A percentile compares a stretch with the other conserved stretches of the same genome.
phyloP scores from a whole-genome alignment of 805 yeast species.

The Dipodascopsis uninucleata region DNA sequence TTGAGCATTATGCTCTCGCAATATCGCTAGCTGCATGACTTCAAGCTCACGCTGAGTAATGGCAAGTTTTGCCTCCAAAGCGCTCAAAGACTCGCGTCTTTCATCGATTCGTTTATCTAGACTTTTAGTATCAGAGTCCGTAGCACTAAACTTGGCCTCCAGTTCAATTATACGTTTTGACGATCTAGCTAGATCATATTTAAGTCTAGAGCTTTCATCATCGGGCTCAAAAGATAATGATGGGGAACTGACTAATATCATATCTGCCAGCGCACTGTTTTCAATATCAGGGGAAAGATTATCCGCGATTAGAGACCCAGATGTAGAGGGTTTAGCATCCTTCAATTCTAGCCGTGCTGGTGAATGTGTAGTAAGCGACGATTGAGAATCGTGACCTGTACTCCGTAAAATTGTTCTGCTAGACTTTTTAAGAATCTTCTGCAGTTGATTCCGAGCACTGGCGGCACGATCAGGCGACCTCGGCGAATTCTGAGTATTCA shows the following conservation, averaged over 20 bases:
- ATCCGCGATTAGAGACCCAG: too few species aligned
- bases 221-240: not conserved
- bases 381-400: too few species aligned
- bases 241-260: too few species aligned
- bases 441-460: constrained; percentile 16
- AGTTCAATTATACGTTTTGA: constrained; percentile 21
- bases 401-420: constrained; percentile 15
- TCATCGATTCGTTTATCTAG: constrained; percentile 22
- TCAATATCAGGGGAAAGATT: too few species aligned
- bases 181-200: constrained; percentile 13
- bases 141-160: constrained; percentile 11
- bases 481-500: constrained; percentile 7
- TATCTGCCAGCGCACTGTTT: too few species aligned
- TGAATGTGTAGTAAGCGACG: too few species aligned
- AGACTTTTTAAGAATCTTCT: constrained; percentile 11
- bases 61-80: constrained; percentile 36
- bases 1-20: constrained; percentile 32
- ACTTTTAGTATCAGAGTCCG: constrained; percentile 4
- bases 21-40: constrained; percentile 39
- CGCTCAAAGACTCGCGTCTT: constrained; percentile 38
- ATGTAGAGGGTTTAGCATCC: too few species aligned
- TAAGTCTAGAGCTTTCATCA: constrained; percentile 6
- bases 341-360: too few species aligned
- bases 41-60: constrained; percentile 41
- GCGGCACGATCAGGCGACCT: constrained; percentile 11